A percentile compares a stretch with the other conserved stretches of the same genome.
These are phyloP conservation scores for Talaromyces ruber DNA, from an alignment of 495 filamentous ascomycete species.

Conservation along the genomic window DNA sequence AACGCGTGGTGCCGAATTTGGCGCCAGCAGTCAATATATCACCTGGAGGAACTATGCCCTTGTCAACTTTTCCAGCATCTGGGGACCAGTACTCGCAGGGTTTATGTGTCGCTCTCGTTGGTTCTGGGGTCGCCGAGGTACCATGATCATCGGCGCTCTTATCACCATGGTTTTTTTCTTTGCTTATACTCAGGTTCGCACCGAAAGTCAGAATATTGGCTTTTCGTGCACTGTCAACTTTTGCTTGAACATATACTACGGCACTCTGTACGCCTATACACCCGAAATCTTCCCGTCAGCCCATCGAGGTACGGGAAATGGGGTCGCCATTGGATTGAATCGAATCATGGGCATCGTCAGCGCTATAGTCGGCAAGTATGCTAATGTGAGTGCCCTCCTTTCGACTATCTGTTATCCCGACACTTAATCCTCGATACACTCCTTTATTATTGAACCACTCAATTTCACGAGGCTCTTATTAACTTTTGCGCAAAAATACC, in stretches of 20 bases:
- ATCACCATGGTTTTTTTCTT: constrained; percentile 62
- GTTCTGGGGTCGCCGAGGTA: constrained; percentile 52
- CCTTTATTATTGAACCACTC: neutral
- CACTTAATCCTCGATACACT: neutral
- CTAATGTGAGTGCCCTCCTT: constrained; percentile 26
- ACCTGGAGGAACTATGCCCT: constrained; percentile 68
- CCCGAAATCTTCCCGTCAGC: constrained; percentile 52
- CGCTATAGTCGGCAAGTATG: constrained; percentile 53
- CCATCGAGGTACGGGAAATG: constrained; percentile 63
- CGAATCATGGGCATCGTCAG: constrained; percentile 66
- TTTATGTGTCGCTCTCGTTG: constrained; percentile 49
- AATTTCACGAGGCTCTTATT: neutral
- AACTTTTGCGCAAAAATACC: constrained; percentile 24
- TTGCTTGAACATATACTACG: constrained; percentile 64
- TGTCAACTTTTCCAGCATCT: constrained; percentile 55
- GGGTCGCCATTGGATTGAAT: constrained; percentile 59
- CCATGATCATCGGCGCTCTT: constrained; percentile 56
- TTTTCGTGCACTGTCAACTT: constrained; percentile 61
- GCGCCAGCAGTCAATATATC: constrained; percentile 38
- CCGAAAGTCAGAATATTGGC: constrained; percentile 48
- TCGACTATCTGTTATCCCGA: neutral
- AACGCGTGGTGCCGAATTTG: constrained; percentile 36
- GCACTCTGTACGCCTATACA: constrained; percentile 58
- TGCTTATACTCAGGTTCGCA: constrained; percentile 56
- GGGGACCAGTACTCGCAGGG: constrained; percentile 56